These are phyloP conservation scores for Solanum virginianum DNA, from an alignment of 257 asterid species.

Conservation along the genomic window DNA sequence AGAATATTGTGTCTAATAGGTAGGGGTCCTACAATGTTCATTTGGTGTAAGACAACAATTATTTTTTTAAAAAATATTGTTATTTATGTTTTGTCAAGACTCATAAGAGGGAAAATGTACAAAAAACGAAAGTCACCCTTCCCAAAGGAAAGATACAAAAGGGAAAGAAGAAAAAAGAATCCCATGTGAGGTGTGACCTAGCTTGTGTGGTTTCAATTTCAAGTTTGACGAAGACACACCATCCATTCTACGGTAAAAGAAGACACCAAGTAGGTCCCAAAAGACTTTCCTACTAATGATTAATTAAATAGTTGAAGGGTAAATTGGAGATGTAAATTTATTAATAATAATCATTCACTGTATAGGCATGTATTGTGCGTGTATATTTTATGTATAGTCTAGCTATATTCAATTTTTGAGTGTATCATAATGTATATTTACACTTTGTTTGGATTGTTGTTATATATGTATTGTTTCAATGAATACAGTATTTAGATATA, in stretches of 20 bases:
- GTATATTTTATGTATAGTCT: too few relatives aligned
- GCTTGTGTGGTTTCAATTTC: slow-evolving; percentile 3
- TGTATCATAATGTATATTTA: too few relatives aligned
- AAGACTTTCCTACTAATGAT: neutral
- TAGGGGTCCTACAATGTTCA: neutral
- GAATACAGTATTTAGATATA: too few relatives aligned
- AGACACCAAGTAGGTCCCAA: slow-evolving; percentile 8
- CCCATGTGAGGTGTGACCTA: slow-evolving; percentile 13
- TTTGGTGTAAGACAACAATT: neutral
- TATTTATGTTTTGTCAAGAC: neutral
- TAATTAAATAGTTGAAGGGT: neutral
- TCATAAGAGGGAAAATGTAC: neutral
- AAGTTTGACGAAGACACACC: neutral
- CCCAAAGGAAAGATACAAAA: neutral
- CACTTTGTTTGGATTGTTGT: too few relatives aligned
- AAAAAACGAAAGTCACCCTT: neutral
- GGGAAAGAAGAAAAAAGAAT: slow-evolving; percentile 1
- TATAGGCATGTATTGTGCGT: too few relatives aligned
- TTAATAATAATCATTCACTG: too few relatives aligned
- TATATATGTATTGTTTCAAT: too few relatives aligned
- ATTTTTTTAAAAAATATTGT: neutral
- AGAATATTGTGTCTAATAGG: neutral
- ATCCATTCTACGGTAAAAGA: slow-evolving; percentile 18
- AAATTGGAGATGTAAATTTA: neutral
- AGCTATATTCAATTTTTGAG: too few relatives aligned